Evolutionary conservation across 208 protist species (phyloP).

Genomic region (Endotrypanum monterogeii): DNA sequence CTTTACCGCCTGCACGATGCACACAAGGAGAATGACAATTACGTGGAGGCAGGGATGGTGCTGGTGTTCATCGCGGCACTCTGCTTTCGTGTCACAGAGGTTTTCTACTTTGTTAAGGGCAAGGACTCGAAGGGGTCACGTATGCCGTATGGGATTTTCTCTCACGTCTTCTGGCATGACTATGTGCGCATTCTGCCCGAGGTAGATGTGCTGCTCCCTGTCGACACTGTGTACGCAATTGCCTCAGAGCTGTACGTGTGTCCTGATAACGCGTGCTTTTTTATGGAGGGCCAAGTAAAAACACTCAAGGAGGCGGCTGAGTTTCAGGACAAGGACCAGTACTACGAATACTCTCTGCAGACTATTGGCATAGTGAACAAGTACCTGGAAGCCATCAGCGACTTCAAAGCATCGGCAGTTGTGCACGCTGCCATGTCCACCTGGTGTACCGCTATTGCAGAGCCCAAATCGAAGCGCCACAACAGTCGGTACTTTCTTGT

Average conservation of each 20-base stretch:
- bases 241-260: slow-evolving; percentile 78
- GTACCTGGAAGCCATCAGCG: slow-evolving; percentile 52
- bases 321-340: slow-evolving; percentile 78
- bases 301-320: slow-evolving; percentile 80
- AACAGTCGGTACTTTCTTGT: slow-evolving; percentile 81
- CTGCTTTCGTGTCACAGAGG: slow-evolving; percentile 86
- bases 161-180: slow-evolving; percentile 91
- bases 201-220: slow-evolving; percentile 60
- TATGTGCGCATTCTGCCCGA: slow-evolving; percentile 88
- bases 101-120: slow-evolving; percentile 84
- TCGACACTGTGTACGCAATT: slow-evolving; percentile 74
- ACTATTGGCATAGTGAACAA: slow-evolving; percentile 67
- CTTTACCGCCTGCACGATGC: slow-evolving; percentile 81
- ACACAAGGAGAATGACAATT: slow-evolving; percentile 74
- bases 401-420: slow-evolving; percentile 61
- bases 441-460: slow-evolving; percentile 69
- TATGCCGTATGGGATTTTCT: slow-evolving; percentile 72
- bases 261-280: slow-evolving; percentile 82
- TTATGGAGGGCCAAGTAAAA: slow-evolving; percentile 83
- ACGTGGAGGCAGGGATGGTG: slow-evolving; percentile 84
- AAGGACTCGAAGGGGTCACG: slow-evolving; percentile 62
- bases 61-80: slow-evolving; percentile 84
- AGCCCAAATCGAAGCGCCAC: slow-evolving; percentile 42
- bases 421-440: slow-evolving; percentile 71
- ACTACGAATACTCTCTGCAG: slow-evolving; percentile 79